A percentile compares a stretch with the other conserved stretches of the same genome.
Conservation (phyloP, 2,329 filamentous ascomycete genomes). For the Aspergillus bombycis region DNA sequence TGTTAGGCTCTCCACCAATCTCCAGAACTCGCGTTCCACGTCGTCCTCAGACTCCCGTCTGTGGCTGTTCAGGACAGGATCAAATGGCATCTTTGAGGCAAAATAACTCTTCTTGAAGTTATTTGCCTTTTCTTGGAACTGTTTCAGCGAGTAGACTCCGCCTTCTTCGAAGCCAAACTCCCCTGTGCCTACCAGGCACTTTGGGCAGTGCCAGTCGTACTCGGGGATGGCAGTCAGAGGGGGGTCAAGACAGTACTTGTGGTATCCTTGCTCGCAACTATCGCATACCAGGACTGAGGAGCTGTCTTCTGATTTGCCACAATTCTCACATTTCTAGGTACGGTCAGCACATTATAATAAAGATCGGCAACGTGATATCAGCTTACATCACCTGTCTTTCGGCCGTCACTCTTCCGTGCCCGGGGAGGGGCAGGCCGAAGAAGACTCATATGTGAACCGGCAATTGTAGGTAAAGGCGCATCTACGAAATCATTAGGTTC, state of each 20-base stretch:
- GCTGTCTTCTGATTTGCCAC: slow-evolving; percentile 75
- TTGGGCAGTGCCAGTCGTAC: slow-evolving; percentile 92
- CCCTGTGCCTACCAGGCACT: slow-evolving; percentile 92
- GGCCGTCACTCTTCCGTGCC: slow-evolving; percentile 56
- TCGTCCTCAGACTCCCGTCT: slow-evolving; percentile 89
- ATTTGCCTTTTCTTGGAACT: slow-evolving; percentile 94
- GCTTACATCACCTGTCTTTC: slow-evolving; percentile 62
- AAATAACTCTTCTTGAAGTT: slow-evolving; percentile 96
- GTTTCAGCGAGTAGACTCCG: slow-evolving; percentile 88
- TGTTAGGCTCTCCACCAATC: slow-evolving; percentile 87
- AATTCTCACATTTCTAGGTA: slow-evolving; percentile 77
- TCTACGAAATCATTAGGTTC: slow-evolving; percentile 35
- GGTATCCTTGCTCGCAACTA: slow-evolving; percentile 86
- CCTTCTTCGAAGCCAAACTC: slow-evolving; percentile 98
- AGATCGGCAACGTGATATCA: background rate
- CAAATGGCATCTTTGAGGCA: slow-evolving; percentile 83
- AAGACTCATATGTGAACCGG: slow-evolving; percentile 94
- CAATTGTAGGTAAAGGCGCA: slow-evolving; percentile 72
- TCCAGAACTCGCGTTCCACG: slow-evolving; percentile 95
- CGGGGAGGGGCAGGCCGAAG: slow-evolving; percentile 76
- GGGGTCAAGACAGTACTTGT: slow-evolving; percentile 86
- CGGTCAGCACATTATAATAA: slow-evolving; percentile 29
- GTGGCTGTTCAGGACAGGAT: slow-evolving; percentile 78
- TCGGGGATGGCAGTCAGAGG: slow-evolving; percentile 77
- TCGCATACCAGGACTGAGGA: slow-evolving; percentile 79